A percentile compares a stretch with the other conserved stretches of the same genome.
phyloP scores from a whole-genome alignment of 2,329 filamentous ascomycete genomes.

The Rhexocercosporidium sp. region DNA sequence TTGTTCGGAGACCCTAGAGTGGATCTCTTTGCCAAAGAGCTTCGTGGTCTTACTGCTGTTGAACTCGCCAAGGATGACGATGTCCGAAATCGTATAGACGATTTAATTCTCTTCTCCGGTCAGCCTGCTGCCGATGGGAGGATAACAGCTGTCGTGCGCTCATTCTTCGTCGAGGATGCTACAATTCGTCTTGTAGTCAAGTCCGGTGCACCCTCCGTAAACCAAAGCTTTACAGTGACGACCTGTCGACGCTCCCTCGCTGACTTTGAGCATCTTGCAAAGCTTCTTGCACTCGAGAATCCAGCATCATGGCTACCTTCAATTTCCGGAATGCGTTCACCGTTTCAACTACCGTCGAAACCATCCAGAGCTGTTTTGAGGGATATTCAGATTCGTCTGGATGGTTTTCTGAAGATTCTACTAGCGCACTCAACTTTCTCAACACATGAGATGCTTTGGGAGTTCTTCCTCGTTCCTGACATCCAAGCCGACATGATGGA shows the following conservation, averaged over 20 bases:
- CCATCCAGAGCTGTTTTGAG: slow-evolving; percentile 86
- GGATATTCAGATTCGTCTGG: slow-evolving; percentile 84
- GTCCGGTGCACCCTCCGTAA: slow-evolving; percentile 83
- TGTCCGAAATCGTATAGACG: slow-evolving; percentile 94
- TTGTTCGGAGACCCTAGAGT: slow-evolving; percentile 88
- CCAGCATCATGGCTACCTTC: slow-evolving; percentile 94
- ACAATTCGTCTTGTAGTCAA: slow-evolving; percentile 93
- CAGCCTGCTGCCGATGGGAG: slow-evolving; percentile 74
- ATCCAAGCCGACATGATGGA: slow-evolving; percentile 89
- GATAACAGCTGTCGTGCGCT: slow-evolving; percentile 90
- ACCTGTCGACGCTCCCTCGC: slow-evolving; percentile 86
- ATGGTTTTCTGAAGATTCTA: slow-evolving; percentile 86
- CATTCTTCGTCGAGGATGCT: slow-evolving; percentile 96
- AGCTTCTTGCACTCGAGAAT: slow-evolving; percentile 84
- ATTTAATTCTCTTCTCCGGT: slow-evolving; percentile 83
- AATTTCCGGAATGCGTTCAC: slow-evolving; percentile 77
- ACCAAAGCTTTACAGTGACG: slow-evolving; percentile 88
- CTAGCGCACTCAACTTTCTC: slow-evolving; percentile 90
- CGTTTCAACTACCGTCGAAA: slow-evolving; percentile 91
- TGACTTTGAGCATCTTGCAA: slow-evolving; percentile 90
- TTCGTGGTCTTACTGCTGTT: slow-evolving; percentile 88
- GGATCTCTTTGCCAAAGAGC: slow-evolving; percentile 82
- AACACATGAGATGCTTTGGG: slow-evolving; percentile 97
- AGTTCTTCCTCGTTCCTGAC: slow-evolving; percentile 97
- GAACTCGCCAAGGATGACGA: slow-evolving; percentile 98